These are phyloP conservation scores for Boechera retrofracta DNA, from an alignment of 345 rosid species.

Conservation along the genomic window DNA sequence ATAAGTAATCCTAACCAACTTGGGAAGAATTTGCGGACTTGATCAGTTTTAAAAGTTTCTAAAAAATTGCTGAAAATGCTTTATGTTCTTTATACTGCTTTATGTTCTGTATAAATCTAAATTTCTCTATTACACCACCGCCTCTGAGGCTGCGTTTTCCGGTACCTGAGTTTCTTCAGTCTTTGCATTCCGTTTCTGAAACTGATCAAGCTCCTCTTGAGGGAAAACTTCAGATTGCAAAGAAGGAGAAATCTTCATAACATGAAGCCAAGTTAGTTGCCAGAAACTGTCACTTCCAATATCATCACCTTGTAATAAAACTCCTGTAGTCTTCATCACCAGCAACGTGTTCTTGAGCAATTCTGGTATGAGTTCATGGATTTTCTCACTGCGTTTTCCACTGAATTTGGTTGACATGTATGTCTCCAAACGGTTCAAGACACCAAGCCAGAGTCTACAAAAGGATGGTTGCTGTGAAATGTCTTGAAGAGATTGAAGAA, in stretches of 20 bases:
- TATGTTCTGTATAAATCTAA: conserved; percentile 34
- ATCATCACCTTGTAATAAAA: conserved; percentile 60
- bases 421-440: conserved; percentile 62
- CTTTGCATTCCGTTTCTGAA: conserved; percentile 51
- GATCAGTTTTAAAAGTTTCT: too few species aligned
- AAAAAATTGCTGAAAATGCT: too few species aligned
- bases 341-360: conserved; percentile 71
- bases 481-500: conserved; percentile 61
- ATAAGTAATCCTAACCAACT: too few species aligned
- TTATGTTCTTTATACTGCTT: too few species aligned
- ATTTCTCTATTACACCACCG: conserved; percentile 25
- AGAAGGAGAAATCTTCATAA: conserved; percentile 62
- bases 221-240: conserved; percentile 67
- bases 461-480: conserved; percentile 65
- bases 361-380: conserved; percentile 67
- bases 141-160: conserved; percentile 15
- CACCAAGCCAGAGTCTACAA: conserved; percentile 75
- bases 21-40: too few species aligned
- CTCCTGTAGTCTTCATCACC: conserved; percentile 69
- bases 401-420: conserved; percentile 63
- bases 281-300: conserved; percentile 74
- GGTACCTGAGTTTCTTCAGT: conserved; percentile 36
- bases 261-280: conserved; percentile 76
- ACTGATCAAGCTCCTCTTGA: conserved; percentile 54
- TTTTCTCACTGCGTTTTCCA: conserved; percentile 62